Evolutionary conservation across 2,329 filamentous ascomycete species (phyloP).

Genomic region (Botrytis medusae): DNA sequence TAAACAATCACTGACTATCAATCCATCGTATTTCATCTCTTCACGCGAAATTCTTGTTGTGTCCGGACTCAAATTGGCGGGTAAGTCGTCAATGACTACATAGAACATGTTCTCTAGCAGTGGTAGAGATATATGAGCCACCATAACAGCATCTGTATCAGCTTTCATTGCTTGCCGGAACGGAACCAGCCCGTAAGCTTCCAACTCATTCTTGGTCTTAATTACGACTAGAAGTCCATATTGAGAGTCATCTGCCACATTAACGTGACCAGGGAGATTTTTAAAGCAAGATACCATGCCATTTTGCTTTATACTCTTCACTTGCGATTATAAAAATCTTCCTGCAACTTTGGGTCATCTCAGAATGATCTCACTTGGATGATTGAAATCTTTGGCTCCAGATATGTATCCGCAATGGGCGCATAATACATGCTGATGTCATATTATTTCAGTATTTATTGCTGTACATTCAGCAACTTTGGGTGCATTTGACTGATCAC

Average conservation of each 20-base stretch:
- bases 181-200: constrained; percentile 45
- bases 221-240: constrained; percentile 44
- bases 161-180: constrained; percentile 46
- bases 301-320: constrained; percentile 43
- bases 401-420: constrained; percentile 47
- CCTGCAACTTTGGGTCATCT: constrained; percentile 42
- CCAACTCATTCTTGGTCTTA: constrained; percentile 43
- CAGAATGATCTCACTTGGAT: constrained; percentile 47
- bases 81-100: constrained; percentile 33
- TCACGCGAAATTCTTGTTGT: constrained; percentile 43
- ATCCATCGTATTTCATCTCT: constrained; percentile 46
- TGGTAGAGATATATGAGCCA: constrained; percentile 46
- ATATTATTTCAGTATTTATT: constrained; percentile 41
- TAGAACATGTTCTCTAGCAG: constrained; percentile 30
- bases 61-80: constrained; percentile 43
- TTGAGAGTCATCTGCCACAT: constrained; percentile 47
- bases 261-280: constrained; percentile 48
- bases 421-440: constrained; percentile 50
- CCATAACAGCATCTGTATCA: constrained; percentile 47
- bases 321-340: constrained; percentile 43
- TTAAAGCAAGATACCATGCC: constrained; percentile 46
- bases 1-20: constrained; percentile 48
- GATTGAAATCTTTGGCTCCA: constrained; percentile 46
- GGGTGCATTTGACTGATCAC: constrained; percentile 39
- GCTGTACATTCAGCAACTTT: constrained; percentile 43